Base-by-base conservation (phyloP, 106 monocot species). In the Dioscorea alata region DNA sequence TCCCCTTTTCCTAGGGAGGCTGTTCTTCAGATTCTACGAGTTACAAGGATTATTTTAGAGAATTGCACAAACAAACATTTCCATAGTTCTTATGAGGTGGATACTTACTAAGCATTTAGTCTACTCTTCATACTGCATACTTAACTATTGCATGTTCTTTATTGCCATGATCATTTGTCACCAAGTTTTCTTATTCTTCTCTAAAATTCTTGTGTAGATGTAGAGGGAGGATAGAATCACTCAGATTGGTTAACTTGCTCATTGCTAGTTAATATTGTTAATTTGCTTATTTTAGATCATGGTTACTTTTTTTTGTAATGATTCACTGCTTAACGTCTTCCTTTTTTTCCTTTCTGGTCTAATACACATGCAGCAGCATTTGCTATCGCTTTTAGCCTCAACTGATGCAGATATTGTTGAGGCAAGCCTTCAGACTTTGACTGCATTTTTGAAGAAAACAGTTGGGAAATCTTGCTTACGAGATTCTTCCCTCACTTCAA, bases 11-110 rank as follows among this genome's bases (percentile, higher is more conserved):
- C 90, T 48, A 81, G 74, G 65, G 84, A 76, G 68, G 64, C 75
- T n/a, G 76, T 90, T 53, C 81, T 90, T 75, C 86, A 90, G 68
- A 84, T 90, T 69, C 90, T 90, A 25, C 80, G 84, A 64, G 86
- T 90, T 48, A 68, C 68, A 23, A 81, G 80, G 53, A 59, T 86
- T 67, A 90, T 90, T 24, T 86, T 86, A 83, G 90, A 90, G 63
- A 81, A 86, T 59, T 90, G 90, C 58, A 71, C 86, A n/a, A 86
- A 86, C 60, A 86, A 81, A 58, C 83, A 86, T 69, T 76, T 90
- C 22, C 81, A 86, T 66, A 81, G 83, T 69, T 90, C 86, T 50
- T 90, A 79, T 76, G 83, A 83, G 61, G 90, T 86, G 74, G 15
- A 67, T 70, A 5, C 42, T 10, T 42, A 42, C 42, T 42, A 10